Evolutionary conservation across 306 rosid species (phyloP).

Genomic region (Acacia confusa): DNA sequence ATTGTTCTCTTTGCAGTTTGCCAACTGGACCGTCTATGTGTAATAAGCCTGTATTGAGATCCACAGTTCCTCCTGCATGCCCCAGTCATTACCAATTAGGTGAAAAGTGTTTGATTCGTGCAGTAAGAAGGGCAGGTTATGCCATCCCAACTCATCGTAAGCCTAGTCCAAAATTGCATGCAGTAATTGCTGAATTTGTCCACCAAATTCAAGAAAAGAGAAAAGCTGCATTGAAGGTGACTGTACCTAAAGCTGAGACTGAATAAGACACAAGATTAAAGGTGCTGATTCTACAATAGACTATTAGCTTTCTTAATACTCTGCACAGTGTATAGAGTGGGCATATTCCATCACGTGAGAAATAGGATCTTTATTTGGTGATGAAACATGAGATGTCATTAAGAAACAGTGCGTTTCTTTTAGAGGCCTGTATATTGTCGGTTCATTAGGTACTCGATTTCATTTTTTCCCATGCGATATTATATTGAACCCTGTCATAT

Average conservation of each 20-base stretch:
- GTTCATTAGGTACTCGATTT: conserved; percentile 13
- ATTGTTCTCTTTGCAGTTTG: conserved; percentile 43
- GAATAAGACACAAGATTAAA: conserved; percentile 21
- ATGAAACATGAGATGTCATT: conserved; percentile 20
- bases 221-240: conserved; percentile 32
- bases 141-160: conserved; percentile 34
- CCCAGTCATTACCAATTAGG: conserved; percentile 41
- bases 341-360: conserved; percentile 28
- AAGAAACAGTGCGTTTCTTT: conserved; percentile 4
- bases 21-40: conserved; percentile 49
- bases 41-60: conserved; percentile 51
- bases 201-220: conserved; percentile 52
- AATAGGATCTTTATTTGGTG: conserved; percentile 36
- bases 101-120: conserved; percentile 50
- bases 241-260: conserved; percentile 35
- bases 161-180: conserved; percentile 43
- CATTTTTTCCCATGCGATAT: not conserved
- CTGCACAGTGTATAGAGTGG: conserved; percentile 42
- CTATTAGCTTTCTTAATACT: conserved; percentile 36
- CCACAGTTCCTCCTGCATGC: conserved; percentile 48
- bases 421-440: conserved; percentile 19
- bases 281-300: conserved; percentile 29
- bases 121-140: conserved; percentile 46
- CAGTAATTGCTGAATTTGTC: conserved; percentile 40
- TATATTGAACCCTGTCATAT: conserved; percentile 1